phyloP scores from a whole-genome alignment of 139 green algal species.

The Ettlia oleoabundans region DNA sequence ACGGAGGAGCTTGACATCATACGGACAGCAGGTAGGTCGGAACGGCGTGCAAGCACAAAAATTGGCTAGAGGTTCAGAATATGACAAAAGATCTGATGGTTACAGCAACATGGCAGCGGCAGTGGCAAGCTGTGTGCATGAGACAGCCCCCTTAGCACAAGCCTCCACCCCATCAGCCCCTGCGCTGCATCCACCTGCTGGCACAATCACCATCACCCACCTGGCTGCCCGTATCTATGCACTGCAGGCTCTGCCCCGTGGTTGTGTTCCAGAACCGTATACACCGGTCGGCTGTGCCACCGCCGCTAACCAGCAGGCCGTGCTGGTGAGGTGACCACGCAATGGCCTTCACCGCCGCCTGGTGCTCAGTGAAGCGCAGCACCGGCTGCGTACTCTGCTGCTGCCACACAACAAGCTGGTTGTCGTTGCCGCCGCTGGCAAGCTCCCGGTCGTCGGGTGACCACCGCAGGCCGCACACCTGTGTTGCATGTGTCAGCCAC shows the following conservation, averaged over 20 bases:
- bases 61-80: no score
- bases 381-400: conserved; percentile 51
- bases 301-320: conserved; percentile 91
- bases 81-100: no score
- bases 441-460: conserved; percentile 82
- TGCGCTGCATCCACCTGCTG: not conserved
- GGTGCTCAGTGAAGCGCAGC: conserved; percentile 77
- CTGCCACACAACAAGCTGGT: conserved; percentile 83
- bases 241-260: conserved; percentile 72
- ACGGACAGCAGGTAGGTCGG: no score
- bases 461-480: conserved; percentile 92
- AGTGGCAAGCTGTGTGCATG: no score
- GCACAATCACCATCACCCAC: not conserved
- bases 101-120: no score
- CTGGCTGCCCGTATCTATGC: conserved; percentile 88
- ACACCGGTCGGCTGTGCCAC: conserved; percentile 95
- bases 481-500: not conserved
- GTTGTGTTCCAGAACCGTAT: conserved; percentile 98
- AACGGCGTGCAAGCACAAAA: no score
- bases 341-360: conserved; percentile 94
- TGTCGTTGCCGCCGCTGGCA: conserved; percentile 89
- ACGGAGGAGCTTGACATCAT: no score
- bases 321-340: conserved; percentile 98
- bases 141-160: not conserved
- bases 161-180: not conserved